phyloP scores from a whole-genome alignment of 2,329 filamentous ascomycete genomes.

The Curvularia sp. region DNA sequence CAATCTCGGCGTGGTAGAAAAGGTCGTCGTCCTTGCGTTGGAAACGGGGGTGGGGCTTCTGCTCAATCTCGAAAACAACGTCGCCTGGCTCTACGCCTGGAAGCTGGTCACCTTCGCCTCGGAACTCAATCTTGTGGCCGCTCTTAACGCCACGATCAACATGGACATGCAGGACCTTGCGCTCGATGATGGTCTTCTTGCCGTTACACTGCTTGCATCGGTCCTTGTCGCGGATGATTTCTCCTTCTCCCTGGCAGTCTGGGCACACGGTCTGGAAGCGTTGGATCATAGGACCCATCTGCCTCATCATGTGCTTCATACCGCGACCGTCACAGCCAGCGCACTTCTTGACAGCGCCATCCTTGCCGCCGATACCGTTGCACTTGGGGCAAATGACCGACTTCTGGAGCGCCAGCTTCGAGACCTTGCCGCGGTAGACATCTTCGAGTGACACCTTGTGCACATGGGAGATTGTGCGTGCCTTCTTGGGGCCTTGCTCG shows the following conservation, averaged over 20 bases:
- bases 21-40: conserved; percentile 96
- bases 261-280: conserved; percentile 99
- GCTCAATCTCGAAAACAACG: conserved; percentile 97
- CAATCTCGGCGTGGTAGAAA: conserved; percentile 93
- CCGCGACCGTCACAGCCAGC: conserved; percentile 88
- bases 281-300: conserved; percentile 99
- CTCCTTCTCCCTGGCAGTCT: conserved; percentile 96
- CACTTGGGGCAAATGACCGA: conserved; percentile 97
- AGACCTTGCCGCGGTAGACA: conserved; percentile 97
- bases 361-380: conserved; percentile 92
- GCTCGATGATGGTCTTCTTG: conserved; percentile 97
- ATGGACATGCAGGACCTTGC: conserved; percentile 97
- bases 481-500: conserved; percentile 84
- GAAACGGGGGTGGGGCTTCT: conserved; percentile 97
- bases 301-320: conserved; percentile 99
- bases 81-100: conserved; percentile 93
- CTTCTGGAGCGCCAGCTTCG: conserved; percentile 95
- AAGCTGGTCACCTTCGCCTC: conserved; percentile 93
- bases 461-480: conserved; percentile 95
- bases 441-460: conserved; percentile 99
- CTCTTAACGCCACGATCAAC: conserved; percentile 93
- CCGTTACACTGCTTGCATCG: conserved; percentile 95
- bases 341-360: conserved; percentile 95
- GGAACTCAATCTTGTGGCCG: conserved; percentile 96
- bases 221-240: conserved; percentile 96